Base-by-base conservation (phyloP, 164 flowering plant species). In the Hamamelis virginiana region DNA sequence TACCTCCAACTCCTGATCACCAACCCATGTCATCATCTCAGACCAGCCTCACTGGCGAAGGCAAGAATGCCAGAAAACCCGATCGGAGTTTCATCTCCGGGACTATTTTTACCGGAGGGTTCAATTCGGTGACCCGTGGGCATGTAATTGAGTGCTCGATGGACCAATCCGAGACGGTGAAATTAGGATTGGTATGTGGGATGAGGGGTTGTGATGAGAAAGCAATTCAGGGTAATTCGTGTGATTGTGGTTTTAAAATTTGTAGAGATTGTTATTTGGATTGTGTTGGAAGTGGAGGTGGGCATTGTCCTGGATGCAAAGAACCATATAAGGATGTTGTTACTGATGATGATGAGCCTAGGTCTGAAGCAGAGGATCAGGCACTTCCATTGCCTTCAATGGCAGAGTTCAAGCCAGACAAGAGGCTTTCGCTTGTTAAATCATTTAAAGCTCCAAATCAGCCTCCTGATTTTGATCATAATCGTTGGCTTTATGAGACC, bases 1-100 rank as follows among this genome's bases (percentile, higher is more conserved):
- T 94, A 15, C 98, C 97, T 1, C 87, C 90, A 5, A 94, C 97
- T 0, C 97, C 98, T 0, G 98, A 91, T 57, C 83, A 83, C 66
- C 85, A 84, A 14, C 65, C 81, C 13, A 13, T 86, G 38, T 71
- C 82, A 0, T 62, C 74, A 9, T 89, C 91, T 18, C 87, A 80
- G 52, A 71, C 51, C 44, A 83, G 88, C 74, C 75, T 77, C 61
- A 62, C 74, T 4, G 82, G 76, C 9, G 75, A 71, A 5, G 45
- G 58, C 13, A 66, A 41, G 44, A 63, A 59, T 16, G 26, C 60
- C 6, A 72, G 46, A 9, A 75, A 78, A 43, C 79, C 80, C 0
- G 72, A 67, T 22, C 74, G 74, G 59, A 77, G 87, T 57, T 85
- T 66, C 72, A 78, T 89, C 9, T 82, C 87, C 0, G 90, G 89